Conservation (phyloP, 2,329 filamentous ascomycete genomes). For the Aspergillus jensenii region DNA sequence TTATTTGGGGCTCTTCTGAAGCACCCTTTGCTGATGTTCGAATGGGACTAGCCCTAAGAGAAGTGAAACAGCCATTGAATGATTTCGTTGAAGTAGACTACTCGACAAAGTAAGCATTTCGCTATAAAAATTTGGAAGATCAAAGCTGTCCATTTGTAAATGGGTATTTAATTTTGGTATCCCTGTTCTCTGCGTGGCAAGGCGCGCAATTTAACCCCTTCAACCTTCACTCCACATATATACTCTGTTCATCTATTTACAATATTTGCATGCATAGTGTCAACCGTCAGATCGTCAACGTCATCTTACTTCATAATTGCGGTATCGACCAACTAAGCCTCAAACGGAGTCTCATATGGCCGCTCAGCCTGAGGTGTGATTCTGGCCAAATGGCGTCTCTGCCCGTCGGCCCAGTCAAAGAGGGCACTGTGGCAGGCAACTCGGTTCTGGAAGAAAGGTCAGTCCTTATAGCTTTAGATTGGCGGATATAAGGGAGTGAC, state of each 20-base stretch:
- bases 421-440: constrained; percentile 77
- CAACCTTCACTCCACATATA: neutral
- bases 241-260: neutral
- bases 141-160: neutral
- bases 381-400: constrained; percentile 74
- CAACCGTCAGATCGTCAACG: neutral
- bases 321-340: constrained; percentile 18
- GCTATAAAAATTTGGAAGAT: neutral
- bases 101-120: neutral
- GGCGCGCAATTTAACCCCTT: neutral
- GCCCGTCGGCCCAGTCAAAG: constrained; percentile 77
- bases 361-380: constrained; percentile 80
- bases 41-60: neutral
- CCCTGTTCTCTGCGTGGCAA: neutral
- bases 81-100: neutral
- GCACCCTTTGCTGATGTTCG: neutral
- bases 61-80: neutral
- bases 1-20: neutral
- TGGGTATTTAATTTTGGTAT: neutral
- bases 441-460: constrained; percentile 55
- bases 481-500: constrained; percentile 17
- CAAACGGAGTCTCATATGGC: constrained; percentile 69
- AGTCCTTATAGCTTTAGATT: neutral
- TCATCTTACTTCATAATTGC: neutral
- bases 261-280: neutral